Percentiles rank a stretch among this genome's conserved stretches.
Evolutionary conservation across 2,329 filamentous ascomycete species (phyloP).

Genomic region (Incumbomyces delicatus): DNA sequence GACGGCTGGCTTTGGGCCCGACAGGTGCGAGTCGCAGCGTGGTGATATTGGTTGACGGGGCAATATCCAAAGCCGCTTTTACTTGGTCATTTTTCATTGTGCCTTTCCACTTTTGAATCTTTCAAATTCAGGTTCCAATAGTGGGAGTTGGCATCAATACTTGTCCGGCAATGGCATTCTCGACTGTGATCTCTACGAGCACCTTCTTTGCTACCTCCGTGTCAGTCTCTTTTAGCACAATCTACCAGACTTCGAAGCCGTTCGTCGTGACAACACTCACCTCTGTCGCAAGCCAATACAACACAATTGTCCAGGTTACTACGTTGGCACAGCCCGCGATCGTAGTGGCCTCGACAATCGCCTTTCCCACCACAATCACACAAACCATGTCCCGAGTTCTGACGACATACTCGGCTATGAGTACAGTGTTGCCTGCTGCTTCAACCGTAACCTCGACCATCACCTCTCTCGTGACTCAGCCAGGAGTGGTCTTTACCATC

Average conservation of each 20-base stretch:
- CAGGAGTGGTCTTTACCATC: slow-evolving; percentile 3
- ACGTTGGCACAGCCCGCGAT: slow-evolving; percentile 1
- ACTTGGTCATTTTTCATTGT: no score
- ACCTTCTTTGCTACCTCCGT: not conserved
- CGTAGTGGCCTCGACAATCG: slow-evolving; percentile 1
- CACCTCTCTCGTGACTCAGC: not conserved
- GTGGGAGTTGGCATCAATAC: no score
- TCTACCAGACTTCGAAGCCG: slow-evolving; percentile 2
- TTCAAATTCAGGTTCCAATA: no score
- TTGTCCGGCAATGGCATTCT: slow-evolving; percentile 3
- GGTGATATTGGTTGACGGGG: no score
- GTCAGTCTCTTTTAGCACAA: slow-evolving; percentile 3
- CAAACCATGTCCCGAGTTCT: slow-evolving; percentile 2
- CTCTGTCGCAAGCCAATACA: not conserved
- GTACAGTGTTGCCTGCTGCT: not conserved
- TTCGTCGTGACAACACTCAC: not conserved
- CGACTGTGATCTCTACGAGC: not conserved
- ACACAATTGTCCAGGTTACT: not conserved
- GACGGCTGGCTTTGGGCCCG: no score
- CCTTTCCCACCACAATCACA: not conserved
- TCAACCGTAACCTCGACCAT: not conserved
- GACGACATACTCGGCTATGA: not conserved
- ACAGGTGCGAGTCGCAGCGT: no score
- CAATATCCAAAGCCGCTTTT: no score
- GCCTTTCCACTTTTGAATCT: no score